These are phyloP conservation scores for Brassica rapa DNA, from an alignment of 345 rosid genomes.

Conservation along the genomic window DNA sequence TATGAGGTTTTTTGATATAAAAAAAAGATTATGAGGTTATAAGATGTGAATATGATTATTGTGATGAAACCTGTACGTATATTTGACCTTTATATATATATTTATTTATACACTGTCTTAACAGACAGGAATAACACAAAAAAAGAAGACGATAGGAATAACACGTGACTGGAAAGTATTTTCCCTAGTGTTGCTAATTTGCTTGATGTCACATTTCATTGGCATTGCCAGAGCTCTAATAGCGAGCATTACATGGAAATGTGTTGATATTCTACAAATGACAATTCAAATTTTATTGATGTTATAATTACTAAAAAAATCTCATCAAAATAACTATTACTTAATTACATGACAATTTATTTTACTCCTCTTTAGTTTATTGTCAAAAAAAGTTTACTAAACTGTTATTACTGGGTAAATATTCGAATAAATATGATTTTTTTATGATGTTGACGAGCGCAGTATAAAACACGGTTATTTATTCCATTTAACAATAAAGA, in stretches of 20 bases:
- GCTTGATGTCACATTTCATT: constrained; percentile 34
- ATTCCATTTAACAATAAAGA: not conserved
- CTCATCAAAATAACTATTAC: not conserved
- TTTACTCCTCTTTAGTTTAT: not conserved
- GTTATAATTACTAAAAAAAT: not conserved
- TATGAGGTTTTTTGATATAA: not conserved
- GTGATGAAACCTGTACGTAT: not conserved
- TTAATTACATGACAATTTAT: not conserved
- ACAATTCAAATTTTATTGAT: not conserved
- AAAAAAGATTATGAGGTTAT: not conserved
- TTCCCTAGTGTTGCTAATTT: constrained; percentile 24
- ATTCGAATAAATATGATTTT: not conserved
- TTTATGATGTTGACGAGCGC: not conserved
- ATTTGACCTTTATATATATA: not conserved
- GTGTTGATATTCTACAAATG: not conserved
- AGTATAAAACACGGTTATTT: not conserved
- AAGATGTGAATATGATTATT: not conserved
- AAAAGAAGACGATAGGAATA: not conserved
- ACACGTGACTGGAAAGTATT: constrained; percentile 27
- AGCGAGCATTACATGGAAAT: constrained; percentile 20
- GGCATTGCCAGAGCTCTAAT: constrained; percentile 15
- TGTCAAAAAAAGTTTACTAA: not conserved
- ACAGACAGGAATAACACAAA: not conserved
- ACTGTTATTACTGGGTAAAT: not conserved
- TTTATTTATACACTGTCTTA: not conserved